Evolutionary conservation across 805 yeast species (phyloP).

Genomic region (Starmerella sp.): DNA sequence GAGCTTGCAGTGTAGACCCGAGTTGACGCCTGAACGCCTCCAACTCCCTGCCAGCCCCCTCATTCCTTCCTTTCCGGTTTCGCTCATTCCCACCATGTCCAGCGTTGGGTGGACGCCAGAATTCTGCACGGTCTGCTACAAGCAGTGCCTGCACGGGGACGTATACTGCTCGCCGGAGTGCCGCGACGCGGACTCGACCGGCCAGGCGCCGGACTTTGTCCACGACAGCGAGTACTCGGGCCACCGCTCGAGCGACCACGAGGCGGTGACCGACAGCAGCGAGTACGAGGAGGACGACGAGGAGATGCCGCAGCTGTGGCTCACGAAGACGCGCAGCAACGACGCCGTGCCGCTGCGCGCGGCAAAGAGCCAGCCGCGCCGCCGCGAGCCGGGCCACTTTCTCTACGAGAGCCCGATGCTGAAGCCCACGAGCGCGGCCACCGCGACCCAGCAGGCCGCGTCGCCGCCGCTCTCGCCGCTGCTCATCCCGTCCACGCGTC

Average conservation of each 20-base stretch:
- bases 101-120: constrained; percentile 35
- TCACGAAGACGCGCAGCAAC: neutral
- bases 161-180: constrained; percentile 41
- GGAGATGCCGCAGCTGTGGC: constrained; percentile 9
- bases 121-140: constrained; percentile 49
- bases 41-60: neutral
- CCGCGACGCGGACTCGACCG: constrained; percentile 21
- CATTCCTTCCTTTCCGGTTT: no score
- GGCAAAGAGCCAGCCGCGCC: neutral
- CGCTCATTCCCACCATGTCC: neutral
- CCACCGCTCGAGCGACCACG: neutral
- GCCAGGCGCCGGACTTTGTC: neutral
- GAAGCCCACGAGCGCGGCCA: constrained; percentile 18
- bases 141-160: constrained; percentile 34
- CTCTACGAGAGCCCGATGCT: constrained; percentile 22
- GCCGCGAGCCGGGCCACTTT: constrained; percentile 12
- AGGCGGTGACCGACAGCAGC: neutral
- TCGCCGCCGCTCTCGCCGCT: constrained; percentile 23
- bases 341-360: neutral
- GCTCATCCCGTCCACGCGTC: constrained; percentile 15
- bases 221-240: neutral
- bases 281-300: constrained; percentile 14
- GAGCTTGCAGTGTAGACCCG: neutral
- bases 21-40: neutral
- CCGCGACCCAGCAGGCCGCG: neutral